Base-by-base conservation (phyloP, 352 stramenopile genomes). In the Phytophthora hybrid region DNA sequence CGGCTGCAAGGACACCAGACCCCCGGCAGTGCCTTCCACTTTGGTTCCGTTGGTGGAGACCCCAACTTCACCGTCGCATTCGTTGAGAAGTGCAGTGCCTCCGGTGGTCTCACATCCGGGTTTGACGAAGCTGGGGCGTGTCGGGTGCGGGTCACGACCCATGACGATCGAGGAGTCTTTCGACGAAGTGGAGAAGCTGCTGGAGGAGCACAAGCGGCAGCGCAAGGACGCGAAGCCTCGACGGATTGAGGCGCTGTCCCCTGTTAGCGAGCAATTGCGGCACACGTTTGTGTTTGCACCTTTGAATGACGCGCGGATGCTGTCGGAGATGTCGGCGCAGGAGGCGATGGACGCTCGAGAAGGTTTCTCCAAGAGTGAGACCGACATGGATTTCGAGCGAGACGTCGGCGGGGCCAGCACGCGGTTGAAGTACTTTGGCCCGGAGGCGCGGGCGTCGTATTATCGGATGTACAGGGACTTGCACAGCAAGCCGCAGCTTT, bases 391-490 rank as follows among this genome's bases (percentile, higher is more conserved):
- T 14, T 66, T 71, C 4, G 54, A 74, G 3, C 41, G 31, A 0
- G 66, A 78, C 18, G 29, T 44, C 3, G 58, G 16, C 9, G 54
- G 62, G 0, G 51, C 57, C 4, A 62, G 18, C 3, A 55, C 62
- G 2, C 47, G 46, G 1, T 59, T 71, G 31, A 91, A 89, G 51
- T 91, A 91, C 56, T 91, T 91, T 71, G 84, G 82, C 1, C 44
- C 61, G 0, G 73, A 58, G 1, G 84, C 84, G 1, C 81, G 84
- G 8, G 53, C 54, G 7, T 75, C 76, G 3, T 92, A 89, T 78
- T 92, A 92, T 61, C 84, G 80, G 31, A 81, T 75, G 51, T 92
- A 90, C 57, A 68, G 78, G 9, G 81, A 88, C 13, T 76, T 90
- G 3, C 84, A 92, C 53, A 74, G 69, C 39, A 92, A 90, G 62